These are phyloP conservation scores for Pseudocercospora fijiensis DNA, from an alignment of 2,329 filamentous ascomycete genomes.

Conservation along the genomic window DNA sequence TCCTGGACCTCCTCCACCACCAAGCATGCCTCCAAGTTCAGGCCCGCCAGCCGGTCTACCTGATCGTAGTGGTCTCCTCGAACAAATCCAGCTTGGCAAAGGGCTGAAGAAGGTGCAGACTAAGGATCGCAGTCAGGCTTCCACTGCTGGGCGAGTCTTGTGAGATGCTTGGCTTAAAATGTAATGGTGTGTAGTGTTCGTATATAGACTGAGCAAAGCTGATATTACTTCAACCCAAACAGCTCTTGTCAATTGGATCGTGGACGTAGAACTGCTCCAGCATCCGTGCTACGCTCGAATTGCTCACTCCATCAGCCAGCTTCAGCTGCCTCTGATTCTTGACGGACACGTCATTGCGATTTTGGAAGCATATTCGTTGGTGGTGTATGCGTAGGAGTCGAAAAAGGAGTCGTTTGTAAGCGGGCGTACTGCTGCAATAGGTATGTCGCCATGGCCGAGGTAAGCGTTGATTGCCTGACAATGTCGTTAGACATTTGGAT, in stretches of 20 bases:
- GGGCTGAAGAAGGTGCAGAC: conserved; percentile 83
- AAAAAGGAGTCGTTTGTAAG: conserved; percentile 24
- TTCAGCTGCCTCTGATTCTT: conserved; percentile 25
- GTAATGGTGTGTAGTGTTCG: not conserved
- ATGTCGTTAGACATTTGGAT: not conserved
- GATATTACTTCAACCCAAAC: not conserved
- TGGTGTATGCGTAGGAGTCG: conserved; percentile 15
- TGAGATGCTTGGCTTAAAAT: conserved; percentile 17
- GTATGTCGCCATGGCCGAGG: conserved; percentile 23
- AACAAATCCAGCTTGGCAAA: conserved; percentile 78
- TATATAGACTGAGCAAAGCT: conserved; percentile 4
- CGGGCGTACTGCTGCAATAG: conserved; percentile 25
- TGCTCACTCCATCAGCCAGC: conserved; percentile 19
- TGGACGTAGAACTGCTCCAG: conserved; percentile 17
- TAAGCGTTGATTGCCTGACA: conserved; percentile 13
- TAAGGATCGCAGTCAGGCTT: conserved; percentile 74
- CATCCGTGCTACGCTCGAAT: conserved; percentile 17
- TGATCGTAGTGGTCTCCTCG: conserved; percentile 63
- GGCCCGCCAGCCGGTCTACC: conserved; percentile 43
- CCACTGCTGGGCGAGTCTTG: conserved; percentile 72
- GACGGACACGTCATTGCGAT: conserved; percentile 26
- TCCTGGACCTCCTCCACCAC: conserved; percentile 43
- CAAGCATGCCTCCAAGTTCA: conserved; percentile 31
- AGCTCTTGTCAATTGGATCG: not conserved
- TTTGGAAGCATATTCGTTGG: conserved; percentile 26